phyloP scores from a whole-genome alignment of 163 green algal species.

The Trebouxia gelatinosa region DNA sequence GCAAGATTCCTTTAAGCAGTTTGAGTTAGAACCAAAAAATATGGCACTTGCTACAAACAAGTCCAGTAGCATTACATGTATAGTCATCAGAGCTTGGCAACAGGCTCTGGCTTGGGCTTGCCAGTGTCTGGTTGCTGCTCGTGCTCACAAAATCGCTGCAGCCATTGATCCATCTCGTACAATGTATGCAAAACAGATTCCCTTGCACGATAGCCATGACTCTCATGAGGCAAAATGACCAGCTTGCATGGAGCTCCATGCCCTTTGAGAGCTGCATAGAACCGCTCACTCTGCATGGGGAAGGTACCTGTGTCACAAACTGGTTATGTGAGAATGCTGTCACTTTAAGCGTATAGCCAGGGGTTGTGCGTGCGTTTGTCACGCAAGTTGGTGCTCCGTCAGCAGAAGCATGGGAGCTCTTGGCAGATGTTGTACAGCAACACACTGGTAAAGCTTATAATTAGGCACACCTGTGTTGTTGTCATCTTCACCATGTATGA shows the following conservation, averaged over 20 bases:
- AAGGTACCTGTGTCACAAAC: too few relatives aligned
- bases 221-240: slow-evolving; percentile 83
- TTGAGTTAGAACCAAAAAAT: too few relatives aligned
- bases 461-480: slow-evolving; percentile 82
- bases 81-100: too few relatives aligned
- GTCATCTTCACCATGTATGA: slow-evolving; percentile 96
- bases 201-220: slow-evolving; percentile 80
- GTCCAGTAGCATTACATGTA: too few relatives aligned
- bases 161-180: slow-evolving; percentile 64
- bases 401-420: too few relatives aligned
- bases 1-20: too few relatives aligned
- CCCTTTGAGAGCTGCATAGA: slow-evolving; percentile 91
- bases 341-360: too few relatives aligned
- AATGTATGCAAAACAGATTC: slow-evolving; percentile 86
- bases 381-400: too few relatives aligned
- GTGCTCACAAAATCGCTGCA: slow-evolving; percentile 34
- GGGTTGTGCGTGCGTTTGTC: too few relatives aligned
- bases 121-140: neutral
- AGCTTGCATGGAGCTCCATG: slow-evolving; percentile 78
- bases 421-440: neutral
- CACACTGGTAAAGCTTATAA: neutral
- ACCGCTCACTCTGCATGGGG: slow-evolving; percentile 87
- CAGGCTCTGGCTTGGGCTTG: too few relatives aligned
- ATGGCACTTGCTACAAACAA: too few relatives aligned
- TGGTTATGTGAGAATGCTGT: too few relatives aligned